Conservation (phyloP, 257 asterid species). For the Primulina tabacum region DNA sequence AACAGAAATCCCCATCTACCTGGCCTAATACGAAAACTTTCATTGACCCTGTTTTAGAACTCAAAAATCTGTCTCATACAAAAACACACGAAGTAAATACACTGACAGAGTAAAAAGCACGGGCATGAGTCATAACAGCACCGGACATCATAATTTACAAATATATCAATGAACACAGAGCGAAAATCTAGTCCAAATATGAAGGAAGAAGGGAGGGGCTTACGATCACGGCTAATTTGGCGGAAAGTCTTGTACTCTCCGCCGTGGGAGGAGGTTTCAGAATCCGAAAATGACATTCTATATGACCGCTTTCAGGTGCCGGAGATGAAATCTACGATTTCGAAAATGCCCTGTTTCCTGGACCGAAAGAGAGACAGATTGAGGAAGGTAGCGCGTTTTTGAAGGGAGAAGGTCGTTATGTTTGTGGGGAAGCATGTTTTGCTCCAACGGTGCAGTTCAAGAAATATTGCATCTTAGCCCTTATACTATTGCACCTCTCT, state of each 20-base stretch:
- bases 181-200: neutral
- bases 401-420: slow-evolving; percentile 45
- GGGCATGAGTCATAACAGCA: too few species aligned
- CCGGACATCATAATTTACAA: too few species aligned
- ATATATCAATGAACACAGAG: neutral
- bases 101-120: too few species aligned
- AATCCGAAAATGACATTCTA: slow-evolving; percentile 81
- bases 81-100: too few species aligned
- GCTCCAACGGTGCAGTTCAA: slow-evolving; percentile 49
- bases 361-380: slow-evolving; percentile 16
- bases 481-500: slow-evolving; percentile 19
- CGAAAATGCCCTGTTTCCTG: slow-evolving; percentile 1
- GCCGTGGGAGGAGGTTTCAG: slow-evolving; percentile 69
- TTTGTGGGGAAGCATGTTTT: slow-evolving; percentile 76
- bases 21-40: too few species aligned
- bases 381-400: slow-evolving; percentile 45
- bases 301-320: slow-evolving; percentile 16
- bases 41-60: too few species aligned
- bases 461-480: slow-evolving; percentile 18
- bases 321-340: slow-evolving; percentile 13
- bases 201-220: slow-evolving; percentile 15
- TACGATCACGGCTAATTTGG: slow-evolving; percentile 88
- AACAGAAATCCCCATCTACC: too few species aligned
- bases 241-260: slow-evolving; percentile 88
- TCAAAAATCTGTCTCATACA: too few species aligned